Evolutionary conservation across 345 rosid species (phyloP).

Genomic region (Microthlaspi erraticum): DNA sequence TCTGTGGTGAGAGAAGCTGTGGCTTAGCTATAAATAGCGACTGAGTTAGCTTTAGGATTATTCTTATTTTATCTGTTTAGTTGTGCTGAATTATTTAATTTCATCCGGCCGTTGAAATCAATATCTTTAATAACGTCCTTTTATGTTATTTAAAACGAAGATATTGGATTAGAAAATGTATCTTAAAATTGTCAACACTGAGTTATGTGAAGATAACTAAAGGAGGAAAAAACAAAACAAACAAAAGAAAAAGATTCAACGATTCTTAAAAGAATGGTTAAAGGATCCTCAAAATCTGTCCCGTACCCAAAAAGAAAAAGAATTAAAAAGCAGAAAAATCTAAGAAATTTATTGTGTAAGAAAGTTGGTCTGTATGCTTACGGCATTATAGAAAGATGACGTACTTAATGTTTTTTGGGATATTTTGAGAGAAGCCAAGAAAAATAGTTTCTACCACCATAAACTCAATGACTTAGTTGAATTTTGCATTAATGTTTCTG

Average conservation of each 20-base stretch:
- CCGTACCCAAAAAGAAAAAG: constrained; percentile 36
- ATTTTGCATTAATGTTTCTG: too few species aligned
- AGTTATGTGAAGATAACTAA: constrained; percentile 39
- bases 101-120: constrained; percentile 41
- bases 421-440: not conserved
- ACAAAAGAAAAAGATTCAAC: constrained; percentile 23
- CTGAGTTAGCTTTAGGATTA: constrained; percentile 32
- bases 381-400: constrained; percentile 34
- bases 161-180: constrained; percentile 27
- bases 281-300: constrained; percentile 48
- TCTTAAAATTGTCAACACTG: constrained; percentile 40
- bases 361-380: constrained; percentile 42
- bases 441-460: constrained; percentile 21
- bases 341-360: constrained; percentile 36
- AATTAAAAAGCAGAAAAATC: constrained; percentile 25
- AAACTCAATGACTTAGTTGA: constrained; percentile 23
- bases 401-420: constrained; percentile 27
- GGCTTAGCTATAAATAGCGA: constrained; percentile 47
- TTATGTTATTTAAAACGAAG: constrained; percentile 12
- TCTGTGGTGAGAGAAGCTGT: constrained; percentile 45
- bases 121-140: constrained; percentile 24
- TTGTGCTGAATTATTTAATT: not conserved
- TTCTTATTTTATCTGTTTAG: not conserved
- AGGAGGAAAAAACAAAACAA: constrained; percentile 5
- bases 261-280: constrained; percentile 43